A percentile compares a stretch with the other conserved stretches of the same genome.
phyloP scores from a whole-genome alignment of 176 grass and related monocot species.

The Aegilops tauschii region DNA sequence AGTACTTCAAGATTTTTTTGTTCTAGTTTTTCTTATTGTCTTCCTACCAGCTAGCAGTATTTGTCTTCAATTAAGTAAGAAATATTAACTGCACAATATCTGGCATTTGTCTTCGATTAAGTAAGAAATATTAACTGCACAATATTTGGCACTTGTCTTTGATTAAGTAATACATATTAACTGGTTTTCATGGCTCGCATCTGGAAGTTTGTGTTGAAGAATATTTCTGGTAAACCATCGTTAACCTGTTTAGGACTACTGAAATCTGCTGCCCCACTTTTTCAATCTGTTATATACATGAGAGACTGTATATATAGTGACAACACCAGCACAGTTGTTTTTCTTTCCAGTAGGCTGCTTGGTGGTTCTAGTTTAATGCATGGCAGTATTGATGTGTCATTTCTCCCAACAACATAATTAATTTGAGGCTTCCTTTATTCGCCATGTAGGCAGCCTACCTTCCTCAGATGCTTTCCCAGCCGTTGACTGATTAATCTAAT shows the following conservation, averaged over 20 bases:
- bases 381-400: not conserved
- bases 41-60: not conserved
- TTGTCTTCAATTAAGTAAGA: not conserved
- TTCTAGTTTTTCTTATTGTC: not conserved
- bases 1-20: not conserved
- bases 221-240: not conserved
- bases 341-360: not conserved
- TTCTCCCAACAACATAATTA: not conserved
- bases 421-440: not conserved
- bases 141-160: not conserved
- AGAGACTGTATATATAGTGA: too few species aligned
- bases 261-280: not conserved
- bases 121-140: not conserved
- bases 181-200: not conserved
- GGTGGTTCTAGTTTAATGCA: not conserved
- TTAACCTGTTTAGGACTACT: not conserved
- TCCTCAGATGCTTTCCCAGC: not conserved
- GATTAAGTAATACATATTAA: not conserved
- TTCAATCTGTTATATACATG: not conserved
- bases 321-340: not conserved
- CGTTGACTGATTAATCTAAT: not conserved
- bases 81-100: not conserved
- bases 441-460: not conserved
- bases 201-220: not conserved
- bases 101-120: not conserved